Evolutionary conservation across 768 basidiomycete species (phyloP), one percentile per base, ranked within the genome.

Genomic region (Neoboletus brunneissimus): DNA sequence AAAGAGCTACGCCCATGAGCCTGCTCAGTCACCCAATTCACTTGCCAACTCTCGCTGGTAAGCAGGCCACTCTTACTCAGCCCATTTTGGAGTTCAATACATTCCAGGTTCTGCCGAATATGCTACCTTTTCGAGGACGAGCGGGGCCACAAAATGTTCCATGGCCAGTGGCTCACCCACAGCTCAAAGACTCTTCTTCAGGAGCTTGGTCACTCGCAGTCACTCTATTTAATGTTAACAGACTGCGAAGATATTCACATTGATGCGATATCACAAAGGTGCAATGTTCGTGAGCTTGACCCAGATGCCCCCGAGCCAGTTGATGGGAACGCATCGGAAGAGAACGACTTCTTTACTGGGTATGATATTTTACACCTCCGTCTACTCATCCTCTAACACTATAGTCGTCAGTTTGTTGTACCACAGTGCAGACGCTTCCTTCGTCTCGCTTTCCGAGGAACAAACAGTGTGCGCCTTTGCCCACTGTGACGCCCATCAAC

Each of bases 111-210:
- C 63, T 81, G 82, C 48, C 78, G 75, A n/a, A 86, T 90, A 41
- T 76, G 75, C 4, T 87, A 85, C 60, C 80, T 91, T 54, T 86
- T 79, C 57, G 80, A 85, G 51, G 67, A 73, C 6, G 34, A 48
- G 23, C 53, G 65, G 9, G 70, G 61, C 11, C 61, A 61, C 51
- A 85, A 83, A 64, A 78, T 75, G 72, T 84, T 87, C 53, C 89
- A 91, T 67, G 87, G 79, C 1, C 85, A 87, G 54, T 91, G 89
- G 89, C 77, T 83, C 54, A 72, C 75, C 9, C 89, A 88, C 72
- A 81, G 79, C 13, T 76, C 77, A 20, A 83, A 85, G 60, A 89
- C 86, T 0, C 60, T 87, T 11, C 72, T 89, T 1, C 84, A 88
- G 60, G 84, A 91, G 61, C 77, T 80, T 0, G 78, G 87, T 0